phyloP scores from a whole-genome alignment of 192 early-diverging fungal species.

The Backusella parvicylindrica region DNA sequence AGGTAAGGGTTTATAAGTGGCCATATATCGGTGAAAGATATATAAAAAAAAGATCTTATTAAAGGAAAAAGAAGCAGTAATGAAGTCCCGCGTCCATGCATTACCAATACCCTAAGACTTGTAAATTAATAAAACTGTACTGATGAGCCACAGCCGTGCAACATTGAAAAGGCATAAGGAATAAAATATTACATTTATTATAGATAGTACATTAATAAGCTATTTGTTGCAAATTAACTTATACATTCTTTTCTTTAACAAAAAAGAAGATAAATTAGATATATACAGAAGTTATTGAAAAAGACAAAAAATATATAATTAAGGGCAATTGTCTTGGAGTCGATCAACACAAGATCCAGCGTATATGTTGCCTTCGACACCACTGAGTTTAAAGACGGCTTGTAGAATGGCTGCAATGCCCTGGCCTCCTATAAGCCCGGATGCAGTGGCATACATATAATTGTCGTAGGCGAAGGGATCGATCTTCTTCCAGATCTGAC shows the following conservation, averaged over 20 bases:
- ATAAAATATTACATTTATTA: not conserved
- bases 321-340: conserved; percentile 24
- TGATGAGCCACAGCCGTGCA: no score
- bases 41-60: no score
- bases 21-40: no score
- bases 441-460: conserved; percentile 42
- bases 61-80: no score
- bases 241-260: not conserved
- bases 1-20: no score
- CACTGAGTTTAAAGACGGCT: conserved; percentile 41
- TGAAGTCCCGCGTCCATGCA: no score
- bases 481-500: conserved; percentile 40
- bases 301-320: not conserved
- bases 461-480: conserved; percentile 26
- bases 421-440: conserved; percentile 48
- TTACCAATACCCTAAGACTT: no score
- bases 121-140: no score
- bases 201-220: not conserved
- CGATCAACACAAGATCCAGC: conserved; percentile 24
- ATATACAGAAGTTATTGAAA: not conserved
- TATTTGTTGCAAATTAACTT: not conserved
- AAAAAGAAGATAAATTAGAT: not conserved
- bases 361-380: conserved; percentile 27
- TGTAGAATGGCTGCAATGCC: conserved; percentile 48
- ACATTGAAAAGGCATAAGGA: not conserved